These are phyloP conservation scores for Aspergillus fumigatus DNA, from an alignment of 2,329 filamentous ascomycete species.

Conservation along the genomic window DNA sequence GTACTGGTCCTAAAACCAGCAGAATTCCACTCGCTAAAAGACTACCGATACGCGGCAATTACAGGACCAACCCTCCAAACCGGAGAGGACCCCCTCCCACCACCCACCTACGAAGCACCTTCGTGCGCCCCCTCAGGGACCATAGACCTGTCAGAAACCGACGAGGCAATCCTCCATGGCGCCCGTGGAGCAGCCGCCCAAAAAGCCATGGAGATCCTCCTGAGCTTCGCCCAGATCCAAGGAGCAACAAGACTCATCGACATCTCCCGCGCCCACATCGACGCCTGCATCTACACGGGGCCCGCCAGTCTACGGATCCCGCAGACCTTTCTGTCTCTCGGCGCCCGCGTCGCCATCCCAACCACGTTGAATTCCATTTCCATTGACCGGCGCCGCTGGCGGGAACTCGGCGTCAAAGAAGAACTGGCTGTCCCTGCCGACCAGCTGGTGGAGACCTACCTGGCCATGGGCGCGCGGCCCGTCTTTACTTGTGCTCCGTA, in stretches of 20 bases:
- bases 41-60: conserved; percentile 4
- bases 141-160: conserved; percentile 18
- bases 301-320: conserved; percentile 36
- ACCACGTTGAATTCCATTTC: conserved; percentile 44
- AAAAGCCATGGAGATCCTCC: conserved; percentile 37
- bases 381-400: conserved; percentile 41
- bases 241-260: conserved; percentile 32
- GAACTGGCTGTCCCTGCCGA: conserved; percentile 27
- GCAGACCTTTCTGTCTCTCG: conserved; percentile 29
- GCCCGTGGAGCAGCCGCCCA: conserved; percentile 29
- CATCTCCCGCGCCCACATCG: conserved; percentile 41
- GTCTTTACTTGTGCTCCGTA: conserved; percentile 47
- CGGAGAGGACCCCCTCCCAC: neutral
- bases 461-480: conserved; percentile 37
- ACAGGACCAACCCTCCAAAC: neutral
- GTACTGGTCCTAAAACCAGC: conserved; percentile 27
- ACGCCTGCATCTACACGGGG: conserved; percentile 43
- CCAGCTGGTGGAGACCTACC: conserved; percentile 35
- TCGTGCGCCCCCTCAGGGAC: neutral
- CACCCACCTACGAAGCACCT: neutral
- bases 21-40: conserved; percentile 12
- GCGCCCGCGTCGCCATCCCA: conserved; percentile 35
- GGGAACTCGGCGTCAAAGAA: conserved; percentile 31
- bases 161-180: conserved; percentile 27
- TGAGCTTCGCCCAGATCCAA: conserved; percentile 34